Evolutionary conservation across 2,329 filamentous ascomycete species (phyloP).

Genomic region (Ascochyta fabae): DNA sequence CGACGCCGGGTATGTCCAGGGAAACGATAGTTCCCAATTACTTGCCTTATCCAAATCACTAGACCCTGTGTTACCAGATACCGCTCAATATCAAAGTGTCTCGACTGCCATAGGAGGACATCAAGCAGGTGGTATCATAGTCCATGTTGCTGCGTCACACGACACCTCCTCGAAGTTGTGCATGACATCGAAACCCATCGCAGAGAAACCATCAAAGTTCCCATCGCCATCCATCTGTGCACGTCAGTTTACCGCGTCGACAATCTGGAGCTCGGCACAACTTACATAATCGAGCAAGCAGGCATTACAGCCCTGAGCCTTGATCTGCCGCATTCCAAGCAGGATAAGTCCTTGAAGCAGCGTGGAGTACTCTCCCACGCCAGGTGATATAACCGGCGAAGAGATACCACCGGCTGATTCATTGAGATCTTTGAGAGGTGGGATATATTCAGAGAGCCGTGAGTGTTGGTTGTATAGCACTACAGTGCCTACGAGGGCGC

Average conservation of each 20-base stretch:
- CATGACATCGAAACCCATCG: conserved; percentile 80
- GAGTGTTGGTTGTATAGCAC: conserved; percentile 78
- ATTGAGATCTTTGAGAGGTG: conserved; percentile 66
- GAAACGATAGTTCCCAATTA: conserved; percentile 10
- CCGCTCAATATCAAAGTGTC: conserved; percentile 7
- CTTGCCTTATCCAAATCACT: background rate
- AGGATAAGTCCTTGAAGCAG: conserved; percentile 80
- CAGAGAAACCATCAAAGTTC: conserved; percentile 73
- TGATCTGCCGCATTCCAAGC: conserved; percentile 82
- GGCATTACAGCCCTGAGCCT: conserved; percentile 74
- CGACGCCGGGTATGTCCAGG: conserved; percentile 13
- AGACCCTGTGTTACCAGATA: conserved; percentile 9
- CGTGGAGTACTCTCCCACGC: conserved; percentile 70
- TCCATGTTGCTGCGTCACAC: conserved; percentile 69
- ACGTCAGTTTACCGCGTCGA: conserved; percentile 37
- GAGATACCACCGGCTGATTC: conserved; percentile 76
- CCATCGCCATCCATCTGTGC: conserved; percentile 72
- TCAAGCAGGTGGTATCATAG: conserved; percentile 57
- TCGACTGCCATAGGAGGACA: background rate
- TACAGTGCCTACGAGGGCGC: conserved; percentile 76
- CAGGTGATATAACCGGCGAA: conserved; percentile 76
- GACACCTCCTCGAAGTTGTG: conserved; percentile 85
- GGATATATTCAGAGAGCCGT: conserved; percentile 71
- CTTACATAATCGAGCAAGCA: conserved; percentile 82
- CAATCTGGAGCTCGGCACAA: conserved; percentile 22